Base-by-base conservation (phyloP, 352 stramenopile genomes). In the Pythium vanterpoolii region DNA sequence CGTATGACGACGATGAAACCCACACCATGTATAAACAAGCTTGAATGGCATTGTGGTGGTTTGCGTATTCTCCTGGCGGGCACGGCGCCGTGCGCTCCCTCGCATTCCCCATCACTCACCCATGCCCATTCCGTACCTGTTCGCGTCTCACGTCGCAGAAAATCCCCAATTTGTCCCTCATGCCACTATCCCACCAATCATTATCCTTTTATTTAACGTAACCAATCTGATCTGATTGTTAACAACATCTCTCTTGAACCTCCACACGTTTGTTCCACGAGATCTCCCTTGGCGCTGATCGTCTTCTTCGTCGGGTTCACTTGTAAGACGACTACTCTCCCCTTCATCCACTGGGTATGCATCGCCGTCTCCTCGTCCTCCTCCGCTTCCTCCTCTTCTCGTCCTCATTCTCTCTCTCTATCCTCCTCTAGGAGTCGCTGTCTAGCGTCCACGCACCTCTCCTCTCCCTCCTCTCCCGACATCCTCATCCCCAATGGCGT, bases 251-350 rank as follows among this genome's bases (percentile, higher is more conserved):
- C 53, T 53, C 38, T 62, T 62, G 53, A 68, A 59, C 52, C 61
- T 68, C 61, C 61, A 68, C 61, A 68, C 61, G 54, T 68, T 68
- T 58, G 45, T 62, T 68, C 54, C 40, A 30, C 21, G n/a, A 23
- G 31, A 62, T 51, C 28, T 38, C 30, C 43, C 19, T 36, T 14
- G 14, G 19, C 13, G 16, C n/a, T 18, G 34, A 28, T 26, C n/a
- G 11, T 46, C 40, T 33, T 23, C 13, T 34, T 23, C 46, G 2
- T 54, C 14, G 23, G 23, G 10, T 28, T 56, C 48, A 56, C 48
- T 56, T 34, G 7, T 5, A 31, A 56, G 48, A 45, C 48, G 48
- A 26, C 48, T 7, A 21, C 30, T 45, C 31, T 21, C 48, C 24
- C 44, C 34, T 42, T 42, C 34, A n/a, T 16, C 34, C 34, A 9